Evolutionary conservation across 2,329 filamentous ascomycete genomes (phyloP).

Genomic region (Helotiales sp.): DNA sequence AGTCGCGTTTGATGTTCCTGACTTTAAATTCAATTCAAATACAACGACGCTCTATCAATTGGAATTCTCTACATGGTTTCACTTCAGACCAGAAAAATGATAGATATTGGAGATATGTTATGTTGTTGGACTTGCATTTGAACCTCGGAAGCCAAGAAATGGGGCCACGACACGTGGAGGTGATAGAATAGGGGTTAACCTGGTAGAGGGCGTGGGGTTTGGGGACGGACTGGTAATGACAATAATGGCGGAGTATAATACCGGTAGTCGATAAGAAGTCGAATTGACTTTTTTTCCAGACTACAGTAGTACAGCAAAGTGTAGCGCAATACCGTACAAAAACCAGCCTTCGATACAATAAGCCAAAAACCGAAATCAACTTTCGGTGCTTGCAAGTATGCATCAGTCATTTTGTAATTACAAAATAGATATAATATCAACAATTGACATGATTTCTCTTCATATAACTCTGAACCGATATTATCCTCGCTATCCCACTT

Average conservation of each 20-base stretch:
- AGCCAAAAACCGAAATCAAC: neutral
- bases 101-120: neutral
- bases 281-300: neutral
- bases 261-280: neutral
- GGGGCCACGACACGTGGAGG: neutral
- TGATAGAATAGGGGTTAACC: neutral
- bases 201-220: neutral
- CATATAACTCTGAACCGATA: neutral
- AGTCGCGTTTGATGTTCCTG: conserved; percentile 11
- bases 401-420: neutral
- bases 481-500: neutral
- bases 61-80: neutral
- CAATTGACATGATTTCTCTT: neutral
- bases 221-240: neutral
- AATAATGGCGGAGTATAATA: neutral
- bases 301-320: neutral
- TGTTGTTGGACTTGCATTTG: neutral
- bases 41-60: neutral
- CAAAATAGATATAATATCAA: neutral
- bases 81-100: neutral
- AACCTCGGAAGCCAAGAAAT: neutral
- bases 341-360: neutral
- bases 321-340: neutral
- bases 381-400: no score
- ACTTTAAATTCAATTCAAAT: neutral